Conservation (phyloP, 2,329 filamentous ascomycete species). For the Colletotrichum agaves region DNA sequence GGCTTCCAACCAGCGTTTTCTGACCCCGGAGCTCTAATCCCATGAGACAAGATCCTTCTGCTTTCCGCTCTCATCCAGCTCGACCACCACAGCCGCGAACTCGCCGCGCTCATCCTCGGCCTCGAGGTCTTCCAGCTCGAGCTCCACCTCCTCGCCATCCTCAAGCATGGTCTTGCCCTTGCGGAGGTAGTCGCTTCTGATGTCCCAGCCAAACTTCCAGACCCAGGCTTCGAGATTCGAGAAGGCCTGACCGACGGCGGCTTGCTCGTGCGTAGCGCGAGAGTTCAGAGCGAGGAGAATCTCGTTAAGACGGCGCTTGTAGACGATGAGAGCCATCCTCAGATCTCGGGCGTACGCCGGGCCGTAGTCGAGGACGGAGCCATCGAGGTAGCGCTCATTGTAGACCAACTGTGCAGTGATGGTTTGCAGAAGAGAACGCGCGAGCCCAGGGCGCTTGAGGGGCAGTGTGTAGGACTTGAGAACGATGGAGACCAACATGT, state of each 20-base stretch:
- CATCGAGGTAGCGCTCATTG: constrained; percentile 60
- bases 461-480: constrained; percentile 62
- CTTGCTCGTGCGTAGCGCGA: constrained; percentile 52
- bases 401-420: constrained; percentile 67
- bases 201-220: constrained; percentile 64
- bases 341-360: constrained; percentile 49
- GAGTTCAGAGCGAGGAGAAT: constrained; percentile 50
- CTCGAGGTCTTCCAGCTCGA: constrained; percentile 61
- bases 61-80: constrained; percentile 62
- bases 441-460: constrained; percentile 55
- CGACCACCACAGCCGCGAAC: constrained; percentile 63
- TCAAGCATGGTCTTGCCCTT: constrained; percentile 62
- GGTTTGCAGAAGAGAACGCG: constrained; percentile 58
- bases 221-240: constrained; percentile 59
- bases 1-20: constrained; percentile 33
- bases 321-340: constrained; percentile 61
- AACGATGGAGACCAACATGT: constrained; percentile 62
- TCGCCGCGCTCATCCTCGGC: constrained; percentile 66
- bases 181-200: constrained; percentile 60
- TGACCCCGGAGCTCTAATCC: constrained; percentile 41
- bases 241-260: constrained; percentile 60
- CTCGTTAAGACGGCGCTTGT: constrained; percentile 65
- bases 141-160: constrained; percentile 61
- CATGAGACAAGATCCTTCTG: constrained; percentile 64
- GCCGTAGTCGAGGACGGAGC: constrained; percentile 53